Base-by-base conservation (phyloP, 2,329 filamentous ascomycete genomes). In the Ceratocystis lukuohia region DNA sequence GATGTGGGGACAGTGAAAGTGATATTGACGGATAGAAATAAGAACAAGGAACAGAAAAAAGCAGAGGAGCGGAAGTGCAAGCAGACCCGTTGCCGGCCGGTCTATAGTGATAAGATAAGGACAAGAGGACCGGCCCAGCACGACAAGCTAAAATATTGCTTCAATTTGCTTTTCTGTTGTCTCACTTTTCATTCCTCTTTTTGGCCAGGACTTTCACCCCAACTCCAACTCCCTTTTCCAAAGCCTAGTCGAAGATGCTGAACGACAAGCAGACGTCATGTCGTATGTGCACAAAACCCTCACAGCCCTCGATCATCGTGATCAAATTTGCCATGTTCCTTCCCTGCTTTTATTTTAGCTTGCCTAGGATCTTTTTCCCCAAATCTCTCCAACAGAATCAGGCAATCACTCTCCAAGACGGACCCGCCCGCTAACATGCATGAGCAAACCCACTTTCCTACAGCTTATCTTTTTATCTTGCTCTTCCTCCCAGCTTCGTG, bases 371-470 rank as follows among this genome's bases (percentile, higher is more conserved):
- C 4, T 12, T 15, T 41, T 15, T 4, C 37, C 12, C 37, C 37
- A 41, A 41, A 41, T 41, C 37, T 15, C 37, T 41, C 37, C 37
- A 41, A 41, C 37, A 15, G 10, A 41, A 41, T 25, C 46, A 48
- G 46, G 22, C 48, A 53, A 53, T 53, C 5, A 17, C 8, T 17
- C 12, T 8, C 12, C 56, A n/a, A 59, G 17, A 59, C 15, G 28
- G 56, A 37, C 56, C 56, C 56, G 6, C 56, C 30, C 56, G 28
- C 56, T 37, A 30, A 53, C 56, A 15, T 59, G 56, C 56, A 59
- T 37, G 56, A 37, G 3, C 56, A 37, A 37, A 30, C 28, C 28
- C 56, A 59, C 56, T 37, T 59, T 15, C 56, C 56, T 37, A n/a
- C 30, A 59, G 56, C 56, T 59, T 59, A 59, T 33, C 22, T 28